A percentile compares a stretch with the other conserved stretches of the same genome.
These are phyloP conservation scores for Colletotrichum godetiae DNA, from an alignment of 2,329 filamentous ascomycete genomes.

Conservation along the genomic window DNA sequence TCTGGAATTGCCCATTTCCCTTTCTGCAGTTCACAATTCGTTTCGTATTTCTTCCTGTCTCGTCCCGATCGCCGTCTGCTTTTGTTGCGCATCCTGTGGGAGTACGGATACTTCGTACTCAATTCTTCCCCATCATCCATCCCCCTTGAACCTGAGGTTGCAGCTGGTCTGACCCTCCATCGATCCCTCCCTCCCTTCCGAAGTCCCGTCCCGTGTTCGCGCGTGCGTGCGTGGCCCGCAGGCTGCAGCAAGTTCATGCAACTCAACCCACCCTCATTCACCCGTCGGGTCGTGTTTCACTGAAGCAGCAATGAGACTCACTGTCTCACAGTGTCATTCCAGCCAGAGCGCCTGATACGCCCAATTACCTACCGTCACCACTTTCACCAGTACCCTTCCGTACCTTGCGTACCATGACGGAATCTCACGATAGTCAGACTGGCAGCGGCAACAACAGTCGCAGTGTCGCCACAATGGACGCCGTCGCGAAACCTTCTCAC, in stretches of 20 bases:
- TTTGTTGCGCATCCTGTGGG: background rate
- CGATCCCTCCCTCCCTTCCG: background rate
- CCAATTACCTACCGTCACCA: background rate
- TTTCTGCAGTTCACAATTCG: background rate
- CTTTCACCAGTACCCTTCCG: background rate
- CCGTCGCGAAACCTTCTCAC: background rate
- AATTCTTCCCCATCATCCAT: background rate
- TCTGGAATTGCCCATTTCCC: background rate
- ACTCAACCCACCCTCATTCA: background rate
- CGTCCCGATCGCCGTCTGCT: background rate
- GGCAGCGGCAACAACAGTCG: background rate
- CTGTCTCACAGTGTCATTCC: background rate
- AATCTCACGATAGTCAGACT: background rate
- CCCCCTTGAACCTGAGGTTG: background rate
- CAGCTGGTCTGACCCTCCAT: background rate
- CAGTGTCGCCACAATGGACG: background rate
- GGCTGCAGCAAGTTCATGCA: background rate
- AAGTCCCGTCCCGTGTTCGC: background rate
- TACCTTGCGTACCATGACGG: background rate
- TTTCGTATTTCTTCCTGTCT: background rate
- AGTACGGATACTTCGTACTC: too few species aligned
- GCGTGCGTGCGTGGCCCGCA: background rate
- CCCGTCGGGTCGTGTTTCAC: background rate
- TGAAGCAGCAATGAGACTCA: background rate
- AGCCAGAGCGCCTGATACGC: background rate